A percentile compares a stretch with the other conserved stretches of the same genome.
Evolutionary conservation across 257 asterid genomes (phyloP).

Genomic region (Solanum pennellii): DNA sequence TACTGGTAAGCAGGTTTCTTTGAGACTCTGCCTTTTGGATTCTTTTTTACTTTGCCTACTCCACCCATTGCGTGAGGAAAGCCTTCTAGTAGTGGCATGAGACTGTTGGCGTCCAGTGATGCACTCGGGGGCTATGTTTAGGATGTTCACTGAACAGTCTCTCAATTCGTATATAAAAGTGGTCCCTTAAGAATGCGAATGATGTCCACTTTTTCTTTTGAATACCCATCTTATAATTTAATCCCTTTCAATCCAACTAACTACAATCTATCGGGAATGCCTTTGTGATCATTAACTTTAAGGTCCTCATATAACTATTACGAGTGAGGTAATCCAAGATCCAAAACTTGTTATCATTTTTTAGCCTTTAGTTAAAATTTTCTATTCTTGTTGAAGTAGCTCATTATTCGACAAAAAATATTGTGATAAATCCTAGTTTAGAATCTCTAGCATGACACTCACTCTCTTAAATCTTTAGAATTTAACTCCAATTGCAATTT

Average conservation of each 20-base stretch:
- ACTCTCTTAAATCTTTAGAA: not conserved
- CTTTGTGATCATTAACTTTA: not conserved
- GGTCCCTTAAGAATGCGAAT: not conserved
- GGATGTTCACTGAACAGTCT: not conserved
- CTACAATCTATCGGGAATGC: not conserved
- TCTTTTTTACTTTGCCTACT: not conserved
- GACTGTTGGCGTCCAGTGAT: not conserved
- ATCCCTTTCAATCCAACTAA: not conserved
- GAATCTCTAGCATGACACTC: not conserved
- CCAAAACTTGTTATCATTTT: not conserved
- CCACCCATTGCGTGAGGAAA: not conserved
- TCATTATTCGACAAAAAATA: not conserved
- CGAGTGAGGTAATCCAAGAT: not conserved
- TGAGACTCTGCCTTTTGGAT: not conserved
- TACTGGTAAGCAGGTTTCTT: constrained; percentile 43
- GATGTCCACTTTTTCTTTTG: not conserved
- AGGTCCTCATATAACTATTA: not conserved
- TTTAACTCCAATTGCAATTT: not conserved
- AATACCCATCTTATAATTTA: not conserved
- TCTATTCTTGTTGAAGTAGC: not conserved
- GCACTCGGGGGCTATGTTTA: not conserved
- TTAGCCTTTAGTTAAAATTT: not conserved
- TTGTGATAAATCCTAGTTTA: not conserved
- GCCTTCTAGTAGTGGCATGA: not conserved
- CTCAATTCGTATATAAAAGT: not conserved